These are phyloP conservation scores for Picea abies DNA, from an alignment of 83 land plant species.

Conservation along the genomic window DNA sequence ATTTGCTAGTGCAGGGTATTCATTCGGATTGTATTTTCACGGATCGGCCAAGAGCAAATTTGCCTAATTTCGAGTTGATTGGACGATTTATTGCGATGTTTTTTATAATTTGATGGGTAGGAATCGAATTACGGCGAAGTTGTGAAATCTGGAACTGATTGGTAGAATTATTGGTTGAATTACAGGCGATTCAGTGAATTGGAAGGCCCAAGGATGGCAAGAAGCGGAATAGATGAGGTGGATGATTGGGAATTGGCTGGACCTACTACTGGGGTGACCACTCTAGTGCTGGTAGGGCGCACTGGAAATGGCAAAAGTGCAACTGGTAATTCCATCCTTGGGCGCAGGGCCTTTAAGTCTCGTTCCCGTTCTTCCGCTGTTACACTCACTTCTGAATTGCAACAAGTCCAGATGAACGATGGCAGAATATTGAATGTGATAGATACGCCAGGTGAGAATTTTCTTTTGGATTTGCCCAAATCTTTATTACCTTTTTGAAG, in stretches of 20 bases:
- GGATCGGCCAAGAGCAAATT: no score
- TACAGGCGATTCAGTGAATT: neutral
- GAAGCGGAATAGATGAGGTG: slow-evolving; percentile 45
- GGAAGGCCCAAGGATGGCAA: slow-evolving; percentile 39
- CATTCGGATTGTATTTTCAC: no score
- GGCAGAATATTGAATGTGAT: slow-evolving; percentile 62
- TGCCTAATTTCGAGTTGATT: no score
- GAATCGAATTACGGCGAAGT: neutral
- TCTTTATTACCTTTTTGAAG: no score
- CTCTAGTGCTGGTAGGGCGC: slow-evolving; percentile 75
- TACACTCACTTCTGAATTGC: slow-evolving; percentile 62
- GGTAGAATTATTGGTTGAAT: neutral
- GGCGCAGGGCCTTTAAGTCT: slow-evolving; percentile 58
- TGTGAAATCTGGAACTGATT: neutral
- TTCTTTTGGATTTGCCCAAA: neutral
- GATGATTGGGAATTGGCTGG: slow-evolving; percentile 61
- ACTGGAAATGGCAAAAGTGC: slow-evolving; percentile 94
- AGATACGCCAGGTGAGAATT: slow-evolving; percentile 72
- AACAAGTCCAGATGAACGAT: slow-evolving; percentile 44
- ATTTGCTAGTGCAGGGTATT: no score
- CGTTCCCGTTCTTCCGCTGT: slow-evolving; percentile 50
- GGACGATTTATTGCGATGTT: no score
- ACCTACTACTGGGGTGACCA: slow-evolving; percentile 33
- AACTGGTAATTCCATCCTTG: slow-evolving; percentile 81
- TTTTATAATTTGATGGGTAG: no score